A percentile compares a stretch with the other conserved stretches of the same genome.
Evolutionary conservation across 805 yeast genomes (phyloP).

Genomic region (Pichia scutulata): DNA sequence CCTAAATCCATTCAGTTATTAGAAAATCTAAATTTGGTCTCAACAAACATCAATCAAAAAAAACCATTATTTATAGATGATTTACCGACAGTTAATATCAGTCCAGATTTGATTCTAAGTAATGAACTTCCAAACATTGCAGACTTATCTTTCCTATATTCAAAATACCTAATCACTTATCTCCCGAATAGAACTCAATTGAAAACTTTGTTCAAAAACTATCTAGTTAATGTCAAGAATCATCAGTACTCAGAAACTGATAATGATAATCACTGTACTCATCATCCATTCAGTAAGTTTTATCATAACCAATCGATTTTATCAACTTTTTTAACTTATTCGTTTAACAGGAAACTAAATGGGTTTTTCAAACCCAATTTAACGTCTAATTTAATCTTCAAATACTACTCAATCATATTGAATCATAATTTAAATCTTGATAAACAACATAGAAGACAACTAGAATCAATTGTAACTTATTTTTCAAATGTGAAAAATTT

Average conservation of each 20-base stretch:
- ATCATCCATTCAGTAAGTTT: conserved; percentile 15
- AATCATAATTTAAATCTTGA: not conserved
- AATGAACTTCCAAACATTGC: conserved; percentile 1
- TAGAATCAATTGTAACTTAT: not conserved
- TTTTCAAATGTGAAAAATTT: not conserved
- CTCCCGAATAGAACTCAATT: conserved; percentile 3
- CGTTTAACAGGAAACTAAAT: not conserved
- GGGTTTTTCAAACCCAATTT: conserved; percentile 1
- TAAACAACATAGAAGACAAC: conserved; percentile 1
- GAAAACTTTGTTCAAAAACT: conserved; percentile 5
- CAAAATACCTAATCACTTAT: conserved; percentile 5
- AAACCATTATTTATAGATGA: not conserved
- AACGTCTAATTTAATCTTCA: conserved; percentile 1
- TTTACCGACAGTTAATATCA: conserved; percentile 9
- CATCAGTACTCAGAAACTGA: conserved; percentile 1
- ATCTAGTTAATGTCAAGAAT: not conserved
- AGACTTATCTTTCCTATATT: conserved; percentile 10
- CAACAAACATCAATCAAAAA: not conserved
- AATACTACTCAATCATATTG: not conserved
- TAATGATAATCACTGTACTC: not conserved
- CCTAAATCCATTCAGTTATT: conserved; percentile 8
- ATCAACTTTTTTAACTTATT: conserved; percentile 15
- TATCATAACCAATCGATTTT: conserved; percentile 15
- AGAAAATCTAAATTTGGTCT: not conserved
- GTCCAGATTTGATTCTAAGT: conserved; percentile 1